Evolutionary conservation across 2,329 filamentous ascomycete species (phyloP).

Genomic region (Penicillium polonicum): DNA sequence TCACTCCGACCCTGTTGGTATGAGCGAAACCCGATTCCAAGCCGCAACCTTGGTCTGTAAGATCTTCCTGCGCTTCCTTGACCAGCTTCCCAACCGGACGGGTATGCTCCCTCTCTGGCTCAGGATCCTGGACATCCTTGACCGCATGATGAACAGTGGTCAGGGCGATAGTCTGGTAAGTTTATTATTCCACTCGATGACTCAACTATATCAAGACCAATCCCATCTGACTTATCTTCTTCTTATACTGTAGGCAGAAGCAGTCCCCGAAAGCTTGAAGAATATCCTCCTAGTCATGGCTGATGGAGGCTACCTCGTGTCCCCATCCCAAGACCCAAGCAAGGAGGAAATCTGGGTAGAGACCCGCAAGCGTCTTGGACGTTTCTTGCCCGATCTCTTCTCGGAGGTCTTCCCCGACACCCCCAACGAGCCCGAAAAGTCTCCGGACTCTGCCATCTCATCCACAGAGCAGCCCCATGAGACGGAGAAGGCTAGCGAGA

Average conservation of each 20-base stretch:
- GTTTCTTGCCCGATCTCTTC: slow-evolving; percentile 61
- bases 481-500: slow-evolving; percentile 14
- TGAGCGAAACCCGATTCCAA: slow-evolving; percentile 93
- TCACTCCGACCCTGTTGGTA: slow-evolving; percentile 83
- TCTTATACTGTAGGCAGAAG: slow-evolving; percentile 68
- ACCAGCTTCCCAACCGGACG: slow-evolving; percentile 78
- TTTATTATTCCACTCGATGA: slow-evolving; percentile 22
- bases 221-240: slow-evolving; percentile 5
- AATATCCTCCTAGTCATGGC: slow-evolving; percentile 96
- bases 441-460: slow-evolving; percentile 16
- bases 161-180: slow-evolving; percentile 84
- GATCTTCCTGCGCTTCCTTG: slow-evolving; percentile 91
- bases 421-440: slow-evolving; percentile 21
- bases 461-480: slow-evolving; percentile 22
- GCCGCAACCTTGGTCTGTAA: slow-evolving; percentile 89
- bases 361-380: slow-evolving; percentile 59
- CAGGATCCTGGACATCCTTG: slow-evolving; percentile 89
- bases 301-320: slow-evolving; percentile 77
- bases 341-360: slow-evolving; percentile 60
- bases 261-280: slow-evolving; percentile 91
- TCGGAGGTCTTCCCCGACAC: slow-evolving; percentile 56
- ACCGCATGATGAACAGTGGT: slow-evolving; percentile 92
- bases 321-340: slow-evolving; percentile 55
- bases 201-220: not conserved
- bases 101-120: slow-evolving; percentile 91